These are phyloP conservation scores for Phanerodontia chrysosporium DNA, from an alignment of 768 basidiomycete species.

Conservation along the genomic window DNA sequence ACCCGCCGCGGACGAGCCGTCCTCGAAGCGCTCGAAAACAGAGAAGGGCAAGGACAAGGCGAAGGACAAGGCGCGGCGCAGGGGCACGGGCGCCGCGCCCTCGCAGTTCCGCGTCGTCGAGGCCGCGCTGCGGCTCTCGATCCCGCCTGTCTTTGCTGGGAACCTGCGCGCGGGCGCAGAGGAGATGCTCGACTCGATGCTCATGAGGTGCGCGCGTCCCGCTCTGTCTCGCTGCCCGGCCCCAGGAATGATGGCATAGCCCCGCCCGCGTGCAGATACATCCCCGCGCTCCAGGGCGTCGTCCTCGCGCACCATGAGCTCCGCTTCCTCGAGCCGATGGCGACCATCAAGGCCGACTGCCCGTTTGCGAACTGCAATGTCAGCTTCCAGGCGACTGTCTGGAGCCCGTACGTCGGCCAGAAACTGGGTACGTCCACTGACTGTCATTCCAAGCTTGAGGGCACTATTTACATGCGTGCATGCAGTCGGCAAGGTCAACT, in stretches of 20 bases:
- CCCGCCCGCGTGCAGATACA: conserved; percentile 56
- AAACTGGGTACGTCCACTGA: conserved; percentile 55
- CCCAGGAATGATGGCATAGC: conserved; percentile 3
- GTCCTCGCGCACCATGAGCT: conserved; percentile 83
- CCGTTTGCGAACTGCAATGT: conserved; percentile 78
- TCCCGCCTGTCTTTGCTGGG: conserved; percentile 77
- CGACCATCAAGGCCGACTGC: conserved; percentile 73
- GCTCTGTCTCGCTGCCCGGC: background rate
- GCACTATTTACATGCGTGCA: background rate
- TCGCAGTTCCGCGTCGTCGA: conserved; percentile 59
- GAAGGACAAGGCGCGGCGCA: conserved; percentile 16
- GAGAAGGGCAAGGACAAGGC: conserved; percentile 23
- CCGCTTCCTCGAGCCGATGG: conserved; percentile 57
- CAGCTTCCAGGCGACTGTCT: conserved; percentile 79
- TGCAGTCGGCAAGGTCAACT: conserved; percentile 78
- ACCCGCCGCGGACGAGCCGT: conserved; percentile 17
- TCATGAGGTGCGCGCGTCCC: conserved; percentile 71
- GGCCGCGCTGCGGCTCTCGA: conserved; percentile 65
- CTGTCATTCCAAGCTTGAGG: background rate
- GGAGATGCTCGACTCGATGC: conserved; percentile 90
- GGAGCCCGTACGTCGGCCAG: conserved; percentile 84
- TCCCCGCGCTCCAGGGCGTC: conserved; percentile 82
- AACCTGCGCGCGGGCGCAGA: conserved; percentile 72
- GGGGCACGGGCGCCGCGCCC: conserved; percentile 22
- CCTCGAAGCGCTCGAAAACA: conserved; percentile 32